Evolutionary conservation across 2,329 filamentous ascomycete species (phyloP).

Genomic region (Biscogniauxia sp.): DNA sequence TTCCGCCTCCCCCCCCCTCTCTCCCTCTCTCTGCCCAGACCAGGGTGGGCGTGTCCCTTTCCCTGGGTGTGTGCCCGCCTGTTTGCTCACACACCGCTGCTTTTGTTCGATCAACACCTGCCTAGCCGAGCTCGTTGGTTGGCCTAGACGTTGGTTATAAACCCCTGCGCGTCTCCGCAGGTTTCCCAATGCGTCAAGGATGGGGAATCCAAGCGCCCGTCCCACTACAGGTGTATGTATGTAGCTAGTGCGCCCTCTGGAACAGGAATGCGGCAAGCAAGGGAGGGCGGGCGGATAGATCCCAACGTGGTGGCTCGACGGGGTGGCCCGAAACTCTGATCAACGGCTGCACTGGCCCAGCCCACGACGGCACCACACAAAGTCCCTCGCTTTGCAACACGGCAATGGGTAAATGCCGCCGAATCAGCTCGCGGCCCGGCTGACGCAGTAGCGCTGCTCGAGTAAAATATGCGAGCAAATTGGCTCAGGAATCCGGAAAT

Average conservation of each 20-base stretch:
- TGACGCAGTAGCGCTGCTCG: constrained; percentile 17
- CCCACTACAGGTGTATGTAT: constrained; percentile 12
- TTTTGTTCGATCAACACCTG: constrained; percentile 22
- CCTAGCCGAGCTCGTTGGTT: constrained; percentile 21
- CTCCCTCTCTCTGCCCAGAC: not conserved
- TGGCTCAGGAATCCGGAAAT: not conserved
- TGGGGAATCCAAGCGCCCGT: constrained; percentile 22
- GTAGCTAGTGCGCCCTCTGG: constrained; percentile 9
- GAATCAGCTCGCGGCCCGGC: constrained; percentile 13
- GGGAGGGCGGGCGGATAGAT: constrained; percentile 31
- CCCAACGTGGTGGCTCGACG: constrained; percentile 33
- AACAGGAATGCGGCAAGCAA: constrained; percentile 31
- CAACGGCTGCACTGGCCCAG: constrained; percentile 16
- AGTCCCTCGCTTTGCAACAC: constrained; percentile 11
- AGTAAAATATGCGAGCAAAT: constrained; percentile 3
- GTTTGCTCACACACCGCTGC: constrained; percentile 27
- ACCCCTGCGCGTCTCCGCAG: constrained; percentile 20
- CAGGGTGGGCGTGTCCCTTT: not conserved
- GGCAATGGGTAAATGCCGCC: constrained; percentile 18
- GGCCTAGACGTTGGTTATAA: constrained; percentile 21
- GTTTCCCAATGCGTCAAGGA: constrained; percentile 26
- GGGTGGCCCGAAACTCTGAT: constrained; percentile 34
- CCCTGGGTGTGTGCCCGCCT: not conserved
- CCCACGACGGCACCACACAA: constrained; percentile 9
- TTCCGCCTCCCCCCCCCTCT: not conserved